Conservation (phyloP, 2,329 filamentous ascomycete species). For the Ascochyta viciae-villosae region DNA sequence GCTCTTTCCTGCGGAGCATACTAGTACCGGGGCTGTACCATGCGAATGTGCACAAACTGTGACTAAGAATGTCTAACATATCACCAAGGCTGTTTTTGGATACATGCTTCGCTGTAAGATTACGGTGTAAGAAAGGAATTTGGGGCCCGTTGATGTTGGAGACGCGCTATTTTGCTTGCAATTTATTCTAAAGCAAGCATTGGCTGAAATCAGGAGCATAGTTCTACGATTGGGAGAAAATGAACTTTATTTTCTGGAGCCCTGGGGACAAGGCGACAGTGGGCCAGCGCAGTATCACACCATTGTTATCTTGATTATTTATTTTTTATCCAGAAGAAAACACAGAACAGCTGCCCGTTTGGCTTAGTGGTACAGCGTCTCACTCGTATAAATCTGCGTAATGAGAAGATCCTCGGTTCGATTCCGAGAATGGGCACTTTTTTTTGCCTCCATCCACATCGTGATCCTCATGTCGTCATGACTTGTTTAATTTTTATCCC, state of each 20-base stretch:
- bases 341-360: constrained; percentile 16
- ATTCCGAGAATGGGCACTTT: constrained; percentile 22
- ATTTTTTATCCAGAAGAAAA: too few relatives aligned
- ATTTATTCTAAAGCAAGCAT: not conserved
- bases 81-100: not conserved
- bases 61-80: too few relatives aligned
- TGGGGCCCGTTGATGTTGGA: not conserved
- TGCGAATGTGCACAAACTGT: too few relatives aligned
- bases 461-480: too few relatives aligned
- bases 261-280: too few relatives aligned
- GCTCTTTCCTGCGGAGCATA: too few relatives aligned
- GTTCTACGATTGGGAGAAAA: not conserved
- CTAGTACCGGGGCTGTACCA: too few relatives aligned
- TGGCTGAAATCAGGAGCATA: not conserved
- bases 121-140: too few relatives aligned
- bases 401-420: constrained; percentile 26
- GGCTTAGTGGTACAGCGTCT: constrained; percentile 26
- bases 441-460: not conserved
- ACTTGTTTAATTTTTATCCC: too few relatives aligned
- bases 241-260: not conserved
- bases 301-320: too few relatives aligned
- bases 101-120: not conserved
- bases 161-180: not conserved
- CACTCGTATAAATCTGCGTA: constrained; percentile 14
- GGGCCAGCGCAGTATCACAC: too few relatives aligned